A percentile compares a stretch with the other conserved stretches of the same genome.
Conservation (phyloP, 768 basidiomycete species). For the Crepidotus variabilis region DNA sequence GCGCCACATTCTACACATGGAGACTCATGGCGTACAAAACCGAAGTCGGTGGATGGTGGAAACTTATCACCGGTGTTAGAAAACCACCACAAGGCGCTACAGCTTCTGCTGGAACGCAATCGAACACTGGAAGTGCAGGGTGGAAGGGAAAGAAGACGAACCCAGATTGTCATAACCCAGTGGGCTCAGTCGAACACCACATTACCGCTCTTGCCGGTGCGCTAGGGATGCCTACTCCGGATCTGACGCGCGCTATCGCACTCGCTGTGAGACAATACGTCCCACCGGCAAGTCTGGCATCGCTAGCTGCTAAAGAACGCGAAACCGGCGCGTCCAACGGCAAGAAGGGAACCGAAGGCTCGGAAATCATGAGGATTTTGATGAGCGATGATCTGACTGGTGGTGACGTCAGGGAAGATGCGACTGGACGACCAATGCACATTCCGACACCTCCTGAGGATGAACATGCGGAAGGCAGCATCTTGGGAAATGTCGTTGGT, state of each 20-base stretch:
- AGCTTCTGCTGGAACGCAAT: background rate
- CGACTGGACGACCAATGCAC: conserved; percentile 6
- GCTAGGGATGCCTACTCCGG: conserved; percentile 56
- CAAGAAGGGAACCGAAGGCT: background rate
- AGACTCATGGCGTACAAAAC: conserved; percentile 43
- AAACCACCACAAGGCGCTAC: conserved; percentile 10
- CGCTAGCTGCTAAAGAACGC: conserved; percentile 46
- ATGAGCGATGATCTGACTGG: conserved; percentile 20
- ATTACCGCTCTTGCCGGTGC: conserved; percentile 59
- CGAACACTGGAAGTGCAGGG: conserved; percentile 8
- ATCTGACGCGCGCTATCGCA: conserved; percentile 63
- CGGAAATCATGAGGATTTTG: conserved; percentile 34
- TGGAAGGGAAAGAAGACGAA: conserved; percentile 6
- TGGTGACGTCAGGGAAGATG: conserved; percentile 11
- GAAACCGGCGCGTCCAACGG: conserved; percentile 13
- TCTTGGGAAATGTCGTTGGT: conserved; percentile 26
- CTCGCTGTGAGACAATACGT: conserved; percentile 55
- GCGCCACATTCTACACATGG: conserved; percentile 51
- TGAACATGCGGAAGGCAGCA: conserved; percentile 1
- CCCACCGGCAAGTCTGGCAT: conserved; percentile 57
- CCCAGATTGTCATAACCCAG: background rate
- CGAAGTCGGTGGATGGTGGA: conserved; percentile 63
- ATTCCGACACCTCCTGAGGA: background rate
- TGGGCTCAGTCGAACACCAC: conserved; percentile 42
- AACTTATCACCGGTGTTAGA: conserved; percentile 36